phyloP scores from a whole-genome alignment of 2,329 filamentous ascomycete genomes.

The Aspergillus novoparasiticus region DNA sequence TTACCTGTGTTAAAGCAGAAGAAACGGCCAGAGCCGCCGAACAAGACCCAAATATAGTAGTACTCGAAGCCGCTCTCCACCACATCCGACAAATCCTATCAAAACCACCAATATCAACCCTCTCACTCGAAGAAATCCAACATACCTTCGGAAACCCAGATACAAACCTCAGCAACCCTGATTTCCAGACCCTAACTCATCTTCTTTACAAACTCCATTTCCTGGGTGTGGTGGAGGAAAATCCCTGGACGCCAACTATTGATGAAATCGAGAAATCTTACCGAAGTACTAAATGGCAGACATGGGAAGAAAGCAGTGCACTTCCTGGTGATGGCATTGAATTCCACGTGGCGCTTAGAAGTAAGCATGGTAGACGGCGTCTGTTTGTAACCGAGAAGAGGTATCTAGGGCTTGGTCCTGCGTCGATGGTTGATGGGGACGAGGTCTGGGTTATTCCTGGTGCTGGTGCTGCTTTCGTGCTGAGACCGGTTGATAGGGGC shows the following conservation, averaged over 20 bases:
- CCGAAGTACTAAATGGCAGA: background rate
- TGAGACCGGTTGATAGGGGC: background rate
- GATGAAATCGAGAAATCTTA: constrained; percentile 2
- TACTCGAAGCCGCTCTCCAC: background rate
- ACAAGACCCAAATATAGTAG: background rate
- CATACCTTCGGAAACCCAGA: background rate
- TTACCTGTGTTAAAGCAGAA: constrained; percentile 2
- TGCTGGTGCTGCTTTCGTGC: constrained; percentile 1
- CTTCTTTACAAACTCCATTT: constrained; percentile 7
- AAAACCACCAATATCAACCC: background rate
- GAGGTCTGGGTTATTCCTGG: constrained; percentile 7
- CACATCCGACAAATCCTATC: background rate
- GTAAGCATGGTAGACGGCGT: constrained; percentile 5
- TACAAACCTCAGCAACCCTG: constrained; percentile 6
- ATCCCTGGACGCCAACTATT: constrained; percentile 2
- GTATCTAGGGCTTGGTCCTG: constrained; percentile 4
- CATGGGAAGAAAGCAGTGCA: constrained; percentile 5
- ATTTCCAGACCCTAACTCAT: constrained; percentile 4
- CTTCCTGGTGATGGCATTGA: background rate
- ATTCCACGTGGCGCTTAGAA: background rate
- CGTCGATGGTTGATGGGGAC: constrained; percentile 5
- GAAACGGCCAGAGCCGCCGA: background rate
- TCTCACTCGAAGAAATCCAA: background rate
- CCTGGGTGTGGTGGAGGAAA: constrained; percentile 1
- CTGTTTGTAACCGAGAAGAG: constrained; percentile 7